Base-by-base conservation (phyloP, 257 asterid genomes). In the Oldenlandia corymbosa region DNA sequence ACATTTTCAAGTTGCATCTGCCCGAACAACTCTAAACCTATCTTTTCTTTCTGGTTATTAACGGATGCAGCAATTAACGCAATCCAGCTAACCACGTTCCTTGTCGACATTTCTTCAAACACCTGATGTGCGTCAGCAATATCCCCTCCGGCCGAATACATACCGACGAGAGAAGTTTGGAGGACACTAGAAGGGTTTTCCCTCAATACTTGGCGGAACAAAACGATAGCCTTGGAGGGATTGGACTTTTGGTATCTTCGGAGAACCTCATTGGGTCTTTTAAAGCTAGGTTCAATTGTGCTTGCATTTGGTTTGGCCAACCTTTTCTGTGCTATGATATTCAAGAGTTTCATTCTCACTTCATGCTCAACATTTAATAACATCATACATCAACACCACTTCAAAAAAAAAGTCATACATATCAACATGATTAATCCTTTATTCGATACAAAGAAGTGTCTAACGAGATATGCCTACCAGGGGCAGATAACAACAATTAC, bases 51-150 rank as follows among this genome's bases (percentile, higher is more conserved):
- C 76, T 58, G 60, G 41, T 73, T 73, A 47, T 55, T 51, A 16
- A 64, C 66, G 64, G 53, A 73, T 9, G 74, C 67, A 5, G 78
- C 47, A n/a, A 77, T 58, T 58, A 76, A 9, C 3, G 73, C 66
- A 28, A 78, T 68, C 78, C 66, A 68, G 42, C 68, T 66, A 42
- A 72, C 68, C 7, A 62, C 65, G 34, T 76, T 66, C 58, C 63
- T 76, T 0, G 27, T 55, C 36, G 75, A 75, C 41, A 72, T 68
- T 76, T 72, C 73, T 26, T 62, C 67, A 2, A 62, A 76, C 75
- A 72, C 21, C 4, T 27, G 46, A 32, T 58, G 71, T 27, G 75
- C 75, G 65, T 32, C 62, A 17, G 5, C 24, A 21, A 69, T 51
- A 72, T 66, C 61, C 10, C 73, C 64, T 13, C 73, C 64, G 1